These are phyloP conservation scores for Leccinum variicolor DNA, from an alignment of 768 basidiomycete species.

Conservation along the genomic window DNA sequence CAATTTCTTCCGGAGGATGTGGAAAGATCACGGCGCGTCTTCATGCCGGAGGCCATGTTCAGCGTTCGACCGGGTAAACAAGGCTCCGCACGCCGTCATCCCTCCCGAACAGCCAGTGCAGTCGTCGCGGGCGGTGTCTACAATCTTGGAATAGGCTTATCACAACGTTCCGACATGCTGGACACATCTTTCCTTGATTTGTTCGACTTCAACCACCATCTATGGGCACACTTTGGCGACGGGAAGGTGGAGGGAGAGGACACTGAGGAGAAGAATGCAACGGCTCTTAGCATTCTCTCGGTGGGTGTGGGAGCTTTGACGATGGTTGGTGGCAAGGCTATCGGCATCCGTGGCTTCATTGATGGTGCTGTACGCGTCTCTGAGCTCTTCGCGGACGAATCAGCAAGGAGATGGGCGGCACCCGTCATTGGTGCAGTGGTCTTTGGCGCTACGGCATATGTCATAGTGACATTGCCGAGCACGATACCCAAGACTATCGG, in stretches of 20 bases:
- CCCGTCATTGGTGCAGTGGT: slow-evolving; percentile 78
- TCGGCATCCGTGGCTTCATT: slow-evolving; percentile 73
- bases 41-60: slow-evolving; percentile 99
- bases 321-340: slow-evolving; percentile 80
- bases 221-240: slow-evolving; percentile 69
- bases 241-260: slow-evolving; percentile 28
- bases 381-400: slow-evolving; percentile 79
- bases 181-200: slow-evolving; percentile 82
- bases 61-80: slow-evolving; percentile 45
- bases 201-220: slow-evolving; percentile 80
- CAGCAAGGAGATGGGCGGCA: slow-evolving; percentile 80
- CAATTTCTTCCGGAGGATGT: slow-evolving; percentile 76
- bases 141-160: slow-evolving; percentile 81
- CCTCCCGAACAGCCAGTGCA: slow-evolving; percentile 36
- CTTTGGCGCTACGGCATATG: slow-evolving; percentile 72
- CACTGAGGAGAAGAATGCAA: slow-evolving; percentile 43
- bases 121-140: slow-evolving; percentile 75
- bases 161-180: slow-evolving; percentile 70
- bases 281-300: slow-evolving; percentile 68
- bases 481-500: slow-evolving; percentile 91
- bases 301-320: slow-evolving; percentile 84
- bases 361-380: slow-evolving; percentile 74
- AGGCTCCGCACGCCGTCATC: slow-evolving; percentile 36
- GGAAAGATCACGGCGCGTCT: slow-evolving; percentile 77
- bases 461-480: slow-evolving; percentile 82